Base-by-base conservation (phyloP, 129 eudicot species). In the Artemisia argyi region DNA sequence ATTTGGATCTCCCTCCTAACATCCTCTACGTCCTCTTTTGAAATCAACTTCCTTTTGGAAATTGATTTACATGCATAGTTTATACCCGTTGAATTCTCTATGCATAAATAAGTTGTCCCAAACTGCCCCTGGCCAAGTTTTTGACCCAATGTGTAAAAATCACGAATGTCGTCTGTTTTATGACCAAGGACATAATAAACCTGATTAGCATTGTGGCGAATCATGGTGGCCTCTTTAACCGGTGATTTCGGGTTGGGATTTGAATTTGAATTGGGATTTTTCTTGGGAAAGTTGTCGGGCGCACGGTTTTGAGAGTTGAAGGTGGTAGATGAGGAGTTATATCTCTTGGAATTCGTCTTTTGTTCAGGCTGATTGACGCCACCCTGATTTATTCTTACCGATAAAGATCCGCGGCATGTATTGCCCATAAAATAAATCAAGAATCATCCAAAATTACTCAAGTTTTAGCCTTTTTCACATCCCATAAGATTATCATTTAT, bases 1-100 rank as follows among this genome's bases (percentile, higher is more conserved):
- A 92, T 92, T 83, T 92, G 98, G 83, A 92, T 86, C 85, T 92
- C 98, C 81, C 98, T 89, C 77, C 94, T 81, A 26, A 92, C 98
- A 79, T 89, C 98, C 74, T 89, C 96, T 15, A 89, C 91, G 51
- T 92, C 98, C 73, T 92, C 98, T 77, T 78, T 89, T 8, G 96
- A 81, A 66, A 89, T 89, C 78, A 92, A 62, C 81, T 89, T 92
- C 84, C 98, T 81, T 83, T 92, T 92, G 20, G 95, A 77, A 50
- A 92, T 92, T 26, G 98, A 89, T 73, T 92, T 92, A 75, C 98
- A 92, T 0, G 98, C 98, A 14, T 84, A 89, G 63, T 89, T 89
- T 12, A 20, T 54, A 44, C 83, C 87, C 0, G 96, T 89, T 61
- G 88, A 56, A 65, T 62, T 81, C 73, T 89, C 96, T 3, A 91